Conservation (phyloP, 108 stramenopile species). For the Cyclostephanos invisitatus region DNA sequence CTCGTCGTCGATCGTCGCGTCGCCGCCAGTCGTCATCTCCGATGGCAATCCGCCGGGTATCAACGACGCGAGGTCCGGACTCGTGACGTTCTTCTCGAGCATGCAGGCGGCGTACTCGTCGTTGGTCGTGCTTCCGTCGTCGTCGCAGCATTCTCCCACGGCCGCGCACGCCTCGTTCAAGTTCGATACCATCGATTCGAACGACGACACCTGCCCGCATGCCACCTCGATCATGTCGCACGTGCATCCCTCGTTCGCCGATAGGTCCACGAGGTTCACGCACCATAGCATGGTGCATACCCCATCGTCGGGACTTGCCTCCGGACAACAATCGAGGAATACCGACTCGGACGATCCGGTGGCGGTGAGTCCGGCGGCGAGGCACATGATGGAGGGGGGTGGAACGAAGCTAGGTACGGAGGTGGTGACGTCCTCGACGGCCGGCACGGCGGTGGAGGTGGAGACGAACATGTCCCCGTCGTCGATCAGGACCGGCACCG, state of each 20-base stretch:
- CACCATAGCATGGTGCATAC: constrained; percentile 18
- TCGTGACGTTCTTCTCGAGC: neutral
- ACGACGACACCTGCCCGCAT: neutral
- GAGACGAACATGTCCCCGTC: neutral
- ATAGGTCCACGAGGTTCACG: neutral
- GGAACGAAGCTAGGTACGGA: neutral
- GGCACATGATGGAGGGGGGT: neutral
- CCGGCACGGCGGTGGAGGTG: neutral
- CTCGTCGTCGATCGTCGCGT: no score
- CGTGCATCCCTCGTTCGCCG: neutral
- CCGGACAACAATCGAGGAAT: constrained; percentile 11
- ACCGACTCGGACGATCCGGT: neutral
- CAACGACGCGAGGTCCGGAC: neutral
- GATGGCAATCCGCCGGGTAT: constrained; percentile 1
- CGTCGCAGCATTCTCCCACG: neutral
- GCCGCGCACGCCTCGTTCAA: neutral
- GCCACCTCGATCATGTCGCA: neutral
- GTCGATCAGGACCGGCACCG: no score
- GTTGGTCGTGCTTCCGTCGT: neutral
- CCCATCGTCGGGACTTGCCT: neutral
- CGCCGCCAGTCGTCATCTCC: neutral
- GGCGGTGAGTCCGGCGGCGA: neutral
- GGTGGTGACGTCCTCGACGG: no score
- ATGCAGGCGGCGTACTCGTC: neutral
- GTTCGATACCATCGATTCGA: neutral